phyloP scores from a whole-genome alignment of 1,139 yeast species.

The Diutina catenulata region DNA sequence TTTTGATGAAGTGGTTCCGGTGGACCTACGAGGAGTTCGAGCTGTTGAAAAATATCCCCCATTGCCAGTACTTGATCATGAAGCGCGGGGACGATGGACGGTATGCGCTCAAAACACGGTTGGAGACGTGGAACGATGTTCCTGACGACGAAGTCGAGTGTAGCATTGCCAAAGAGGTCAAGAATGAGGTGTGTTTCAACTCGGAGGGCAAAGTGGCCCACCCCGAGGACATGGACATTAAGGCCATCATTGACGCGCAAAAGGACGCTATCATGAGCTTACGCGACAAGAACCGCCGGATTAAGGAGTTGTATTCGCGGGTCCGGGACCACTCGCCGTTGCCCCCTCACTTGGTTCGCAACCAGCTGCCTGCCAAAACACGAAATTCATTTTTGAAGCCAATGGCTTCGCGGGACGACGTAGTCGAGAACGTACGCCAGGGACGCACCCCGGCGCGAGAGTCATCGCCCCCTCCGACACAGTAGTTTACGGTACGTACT shows the following conservation, averaged over 20 bases:
- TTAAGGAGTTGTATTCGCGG: constrained; percentile 22
- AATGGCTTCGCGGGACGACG: no score
- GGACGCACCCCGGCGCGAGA: no score
- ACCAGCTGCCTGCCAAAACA: no score
- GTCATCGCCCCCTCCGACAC: no score
- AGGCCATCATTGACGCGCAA: constrained; percentile 32
- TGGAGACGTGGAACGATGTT: constrained; percentile 51
- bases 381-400: no score
- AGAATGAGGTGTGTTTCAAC: constrained; percentile 32
- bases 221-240: constrained; percentile 32
- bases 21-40: constrained; percentile 91
- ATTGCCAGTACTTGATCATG: constrained; percentile 75
- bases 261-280: constrained; percentile 27
- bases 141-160: constrained; percentile 28
- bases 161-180: constrained; percentile 20
- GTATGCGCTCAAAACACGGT: constrained; percentile 39
- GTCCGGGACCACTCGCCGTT: constrained; percentile 1
- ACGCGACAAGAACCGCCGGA: constrained; percentile 25
- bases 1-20: constrained; percentile 84
- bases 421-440: no score
- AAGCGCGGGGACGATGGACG: constrained; percentile 38
- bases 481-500: no score
- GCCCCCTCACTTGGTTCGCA: background rate
- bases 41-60: constrained; percentile 67
- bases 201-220: constrained; percentile 22